Conservation (phyloP, 2,329 filamentous ascomycete genomes). For the Alternaria dauci region DNA sequence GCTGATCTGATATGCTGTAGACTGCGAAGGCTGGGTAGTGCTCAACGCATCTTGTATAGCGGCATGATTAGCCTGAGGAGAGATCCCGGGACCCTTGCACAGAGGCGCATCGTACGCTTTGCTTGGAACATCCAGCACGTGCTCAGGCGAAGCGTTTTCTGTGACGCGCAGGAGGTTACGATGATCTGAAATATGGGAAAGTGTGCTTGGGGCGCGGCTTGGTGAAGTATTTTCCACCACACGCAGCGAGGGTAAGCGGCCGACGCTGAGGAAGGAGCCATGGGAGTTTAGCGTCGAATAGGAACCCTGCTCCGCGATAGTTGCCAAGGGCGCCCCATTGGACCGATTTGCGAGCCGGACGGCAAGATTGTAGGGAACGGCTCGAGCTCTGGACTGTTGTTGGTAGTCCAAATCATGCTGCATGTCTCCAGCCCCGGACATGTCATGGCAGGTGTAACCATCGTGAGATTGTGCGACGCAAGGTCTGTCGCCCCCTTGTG, state of each 20-base stretch:
- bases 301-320: constrained; percentile 56
- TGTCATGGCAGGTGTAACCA: constrained; percentile 22
- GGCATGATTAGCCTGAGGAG: constrained; percentile 12
- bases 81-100: constrained; percentile 9
- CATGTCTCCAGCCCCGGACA: constrained; percentile 7
- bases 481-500: constrained; percentile 9
- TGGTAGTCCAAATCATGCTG: constrained; percentile 18
- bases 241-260: constrained; percentile 28
- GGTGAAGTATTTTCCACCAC: constrained; percentile 27
- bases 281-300: constrained; percentile 51
- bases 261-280: constrained; percentile 36
- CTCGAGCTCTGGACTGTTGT: constrained; percentile 28
- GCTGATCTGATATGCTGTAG: constrained; percentile 11
- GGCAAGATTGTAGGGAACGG: constrained; percentile 35
- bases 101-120: constrained; percentile 4
- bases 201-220: constrained; percentile 14
- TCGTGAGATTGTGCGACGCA: constrained; percentile 16
- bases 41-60: constrained; percentile 19
- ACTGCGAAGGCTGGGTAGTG: constrained; percentile 9
- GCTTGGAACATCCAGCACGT: neutral
- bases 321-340: constrained; percentile 53
- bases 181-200: constrained; percentile 31
- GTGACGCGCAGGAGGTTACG: constrained; percentile 26
- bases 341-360: constrained; percentile 39
- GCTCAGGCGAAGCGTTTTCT: constrained; percentile 25